Evolutionary conservation across 768 basidiomycete species (phyloP).

Genomic region (Psilocybe azurescens): DNA sequence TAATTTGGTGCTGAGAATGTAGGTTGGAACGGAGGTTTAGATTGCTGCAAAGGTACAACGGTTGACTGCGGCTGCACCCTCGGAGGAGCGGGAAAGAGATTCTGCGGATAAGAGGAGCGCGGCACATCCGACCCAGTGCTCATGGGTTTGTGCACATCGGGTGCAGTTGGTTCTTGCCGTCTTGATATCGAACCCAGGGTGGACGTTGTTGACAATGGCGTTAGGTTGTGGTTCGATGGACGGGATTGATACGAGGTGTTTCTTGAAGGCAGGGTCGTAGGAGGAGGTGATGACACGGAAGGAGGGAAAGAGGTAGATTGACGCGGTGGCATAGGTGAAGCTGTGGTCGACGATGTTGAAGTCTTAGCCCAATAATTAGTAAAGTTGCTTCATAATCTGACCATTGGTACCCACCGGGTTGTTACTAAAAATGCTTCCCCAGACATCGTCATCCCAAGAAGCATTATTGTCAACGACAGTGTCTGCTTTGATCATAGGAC

Average conservation of each 20-base stretch:
- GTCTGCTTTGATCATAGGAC: conserved; percentile 51
- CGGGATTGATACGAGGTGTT: conserved; percentile 38
- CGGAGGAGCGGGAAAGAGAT: conserved; percentile 24
- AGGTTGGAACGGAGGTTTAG: conserved; percentile 23
- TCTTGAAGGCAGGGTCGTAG: conserved; percentile 21
- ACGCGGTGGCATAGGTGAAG: conserved; percentile 12
- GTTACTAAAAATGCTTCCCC: conserved; percentile 77
- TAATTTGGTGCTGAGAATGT: conserved; percentile 53
- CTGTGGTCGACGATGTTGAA: conserved; percentile 28
- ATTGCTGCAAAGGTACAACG: conserved; percentile 15
- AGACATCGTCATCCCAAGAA: conserved; percentile 84
- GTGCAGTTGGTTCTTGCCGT: conserved; percentile 12
- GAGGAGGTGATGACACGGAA: conserved; percentile 22
- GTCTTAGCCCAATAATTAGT: conserved; percentile 7
- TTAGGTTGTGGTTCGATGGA: conserved; percentile 45
- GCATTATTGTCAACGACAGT: conserved; percentile 39
- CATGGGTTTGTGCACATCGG: conserved; percentile 15
- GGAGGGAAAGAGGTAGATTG: conserved; percentile 13
- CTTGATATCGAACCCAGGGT: conserved; percentile 1
- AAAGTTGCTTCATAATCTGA: not conserved
- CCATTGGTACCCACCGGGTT: conserved; percentile 30
- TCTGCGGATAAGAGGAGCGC: conserved; percentile 17
- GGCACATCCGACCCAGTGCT: conserved; percentile 10
- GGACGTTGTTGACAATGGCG: conserved; percentile 32
- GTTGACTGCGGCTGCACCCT: conserved; percentile 5